Base-by-base conservation (phyloP, 306 rosid species). In the Rubus idaeus region DNA sequence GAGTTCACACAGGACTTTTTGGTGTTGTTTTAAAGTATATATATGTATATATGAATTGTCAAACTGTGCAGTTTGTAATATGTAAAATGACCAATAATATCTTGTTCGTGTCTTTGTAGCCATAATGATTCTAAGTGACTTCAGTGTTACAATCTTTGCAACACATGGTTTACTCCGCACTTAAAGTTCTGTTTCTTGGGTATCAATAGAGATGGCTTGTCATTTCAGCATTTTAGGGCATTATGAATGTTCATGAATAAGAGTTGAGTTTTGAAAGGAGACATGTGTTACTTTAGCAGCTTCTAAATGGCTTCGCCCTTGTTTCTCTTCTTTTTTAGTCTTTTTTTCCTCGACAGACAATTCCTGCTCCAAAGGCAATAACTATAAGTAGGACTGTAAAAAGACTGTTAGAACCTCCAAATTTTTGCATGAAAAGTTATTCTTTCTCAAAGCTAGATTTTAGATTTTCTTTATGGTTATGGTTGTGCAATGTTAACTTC, bases 391-490 rank as follows among this genome's bases (percentile, higher is more conserved):
- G 58, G 70, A n/a, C 40, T 75, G 16, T 45, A 46, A 62, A 39
- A 51, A 30, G 47, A 16, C 61, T 37, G 63, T 20, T 58, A 78
- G 44, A 70, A 18, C 4, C 12, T 39, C 52, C 8, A 30, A 50
- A 18, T 50, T 46, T 78, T 0, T 6, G 50, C 52, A 50, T 20
- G 74, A 35, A 8, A 39, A 11, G 63, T 10, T 69, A 8, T 20
- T 40, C 30, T 56, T 57, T 72, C 26, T 77, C 51, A 6, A 20
- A 56, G 53, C 47, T 44, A 42, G 77, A 44, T 23, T 73, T 5
- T 21, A 8, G 78, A 75, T 17, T 61, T 61, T 46, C 13, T 60
- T 44, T 26, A 1, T 10, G 13, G n/a, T 46, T 75, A 16, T 46
- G 17, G 10, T 62, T 30, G 44, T 62, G 12, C 6, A 45, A 9